Percentiles rank a stretch among this genome's conserved stretches.
Conservation (phyloP, 805 yeast species). For the Starmera pachycereana region DNA sequence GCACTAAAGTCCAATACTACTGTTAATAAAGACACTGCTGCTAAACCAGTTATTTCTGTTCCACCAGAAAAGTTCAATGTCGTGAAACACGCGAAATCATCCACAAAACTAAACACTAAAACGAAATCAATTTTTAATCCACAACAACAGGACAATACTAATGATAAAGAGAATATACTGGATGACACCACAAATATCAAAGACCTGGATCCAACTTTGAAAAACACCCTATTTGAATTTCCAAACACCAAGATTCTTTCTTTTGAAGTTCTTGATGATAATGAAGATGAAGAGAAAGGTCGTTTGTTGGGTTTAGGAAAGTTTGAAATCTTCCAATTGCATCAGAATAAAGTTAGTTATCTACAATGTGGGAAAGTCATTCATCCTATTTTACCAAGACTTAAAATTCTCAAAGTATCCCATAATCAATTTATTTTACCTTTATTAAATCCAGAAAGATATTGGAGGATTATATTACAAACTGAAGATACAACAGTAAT, state of each 20-base stretch:
- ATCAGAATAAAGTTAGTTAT: slow-evolving; percentile 47
- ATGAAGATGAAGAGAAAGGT: slow-evolving; percentile 22
- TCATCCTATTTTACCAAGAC: slow-evolving; percentile 62
- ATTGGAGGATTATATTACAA: slow-evolving; percentile 46
- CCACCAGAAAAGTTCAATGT: too few species aligned
- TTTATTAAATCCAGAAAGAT: slow-evolving; percentile 64
- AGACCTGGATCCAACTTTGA: slow-evolving; percentile 8
- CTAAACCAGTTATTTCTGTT: too few species aligned
- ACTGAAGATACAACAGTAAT: slow-evolving; percentile 10
- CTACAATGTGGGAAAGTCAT: slow-evolving; percentile 50
- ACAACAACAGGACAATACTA: neutral
- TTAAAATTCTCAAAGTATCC: slow-evolving; percentile 44
- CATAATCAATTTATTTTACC: slow-evolving; percentile 46
- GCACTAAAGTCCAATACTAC: slow-evolving; percentile 8
- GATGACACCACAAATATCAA: neutral
- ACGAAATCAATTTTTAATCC: neutral
- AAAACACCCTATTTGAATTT: slow-evolving; percentile 9
- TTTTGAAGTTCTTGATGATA: slow-evolving; percentile 12
- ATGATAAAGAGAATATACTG: neutral
- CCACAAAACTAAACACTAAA: neutral
- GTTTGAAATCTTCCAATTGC: slow-evolving; percentile 49
- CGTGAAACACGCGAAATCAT: neutral
- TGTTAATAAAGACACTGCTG: too few species aligned
- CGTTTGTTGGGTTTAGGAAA: slow-evolving; percentile 50
- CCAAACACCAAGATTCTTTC: slow-evolving; percentile 14